Evolutionary conservation across 345 rosid species (phyloP).

Genomic region (Eucalyptus victrix): DNA sequence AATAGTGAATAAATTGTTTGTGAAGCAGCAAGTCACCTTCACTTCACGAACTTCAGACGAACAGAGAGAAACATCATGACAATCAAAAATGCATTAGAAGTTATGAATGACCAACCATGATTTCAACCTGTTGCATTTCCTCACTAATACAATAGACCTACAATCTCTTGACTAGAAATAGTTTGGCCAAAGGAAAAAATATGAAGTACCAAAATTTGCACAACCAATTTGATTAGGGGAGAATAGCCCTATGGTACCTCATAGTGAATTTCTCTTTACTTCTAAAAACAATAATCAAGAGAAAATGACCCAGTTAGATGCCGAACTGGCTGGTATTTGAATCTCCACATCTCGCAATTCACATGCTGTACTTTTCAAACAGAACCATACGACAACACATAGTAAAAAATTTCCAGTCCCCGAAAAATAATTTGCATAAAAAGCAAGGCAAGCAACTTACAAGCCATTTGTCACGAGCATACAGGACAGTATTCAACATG

Average conservation of each 20-base stretch:
- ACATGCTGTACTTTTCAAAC: not conserved
- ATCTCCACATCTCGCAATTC: not conserved
- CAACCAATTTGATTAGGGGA: not conserved
- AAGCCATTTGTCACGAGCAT: slow-evolving; percentile 98
- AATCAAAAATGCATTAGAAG: not conserved
- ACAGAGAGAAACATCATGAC: not conserved
- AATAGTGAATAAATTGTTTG: not conserved
- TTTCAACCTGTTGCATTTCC: not conserved
- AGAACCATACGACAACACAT: not conserved
- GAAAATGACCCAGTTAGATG: not conserved
- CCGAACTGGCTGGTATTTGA: not conserved
- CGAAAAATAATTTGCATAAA: not conserved
- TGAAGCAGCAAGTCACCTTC: not conserved
- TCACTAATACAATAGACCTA: not conserved
- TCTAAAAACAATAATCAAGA: not conserved
- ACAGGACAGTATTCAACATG: slow-evolving; percentile 83
- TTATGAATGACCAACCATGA: not conserved
- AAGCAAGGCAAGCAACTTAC: slow-evolving; percentile 30
- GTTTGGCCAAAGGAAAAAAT: not conserved
- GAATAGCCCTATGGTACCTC: not conserved
- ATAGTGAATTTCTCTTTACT: not conserved
- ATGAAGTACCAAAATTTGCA: not conserved
- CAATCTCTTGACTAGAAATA: not conserved
- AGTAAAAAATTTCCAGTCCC: not conserved
- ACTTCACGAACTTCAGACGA: not conserved